These are phyloP conservation scores for Nothophoma quercina DNA, from an alignment of 2,329 filamentous ascomycete species.

Conservation along the genomic window DNA sequence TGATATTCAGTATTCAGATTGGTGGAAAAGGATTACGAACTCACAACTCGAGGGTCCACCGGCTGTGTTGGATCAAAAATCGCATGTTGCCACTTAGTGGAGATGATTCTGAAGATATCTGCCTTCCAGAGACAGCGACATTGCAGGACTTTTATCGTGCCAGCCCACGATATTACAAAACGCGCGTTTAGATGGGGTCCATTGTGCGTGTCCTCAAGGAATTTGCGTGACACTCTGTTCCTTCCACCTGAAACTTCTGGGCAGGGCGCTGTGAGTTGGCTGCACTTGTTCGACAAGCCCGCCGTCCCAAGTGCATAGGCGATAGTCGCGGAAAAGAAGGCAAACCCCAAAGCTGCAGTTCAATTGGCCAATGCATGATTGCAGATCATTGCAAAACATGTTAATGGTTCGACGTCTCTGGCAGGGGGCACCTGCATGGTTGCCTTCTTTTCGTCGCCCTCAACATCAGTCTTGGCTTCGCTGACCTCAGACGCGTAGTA, in stretches of 20 bases:
- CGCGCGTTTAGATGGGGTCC: constrained; percentile 4
- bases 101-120: neutral
- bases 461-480: neutral
- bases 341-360: neutral
- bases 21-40: constrained; percentile 16
- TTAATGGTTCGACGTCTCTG: neutral
- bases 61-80: constrained; percentile 12
- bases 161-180: neutral
- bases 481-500: neutral
- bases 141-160: constrained; percentile 6
- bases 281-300: neutral
- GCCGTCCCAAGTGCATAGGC: constrained; percentile 1
- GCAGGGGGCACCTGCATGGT: neutral
- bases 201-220: constrained; percentile 7
- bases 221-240: neutral
- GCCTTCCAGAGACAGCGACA: neutral
- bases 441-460: constrained; percentile 1
- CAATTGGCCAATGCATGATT: constrained; percentile 2
- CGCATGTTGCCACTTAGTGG: constrained; percentile 14
- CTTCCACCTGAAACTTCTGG: constrained; percentile 3
- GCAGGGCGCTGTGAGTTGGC: neutral
- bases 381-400: neutral
- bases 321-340: neutral
- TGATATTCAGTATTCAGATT: too few relatives aligned
- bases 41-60: constrained; percentile 17